A percentile compares a stretch with the other conserved stretches of the same genome.
Conservation (phyloP, 441 rosid species). For the Omphalea diandra region DNA sequence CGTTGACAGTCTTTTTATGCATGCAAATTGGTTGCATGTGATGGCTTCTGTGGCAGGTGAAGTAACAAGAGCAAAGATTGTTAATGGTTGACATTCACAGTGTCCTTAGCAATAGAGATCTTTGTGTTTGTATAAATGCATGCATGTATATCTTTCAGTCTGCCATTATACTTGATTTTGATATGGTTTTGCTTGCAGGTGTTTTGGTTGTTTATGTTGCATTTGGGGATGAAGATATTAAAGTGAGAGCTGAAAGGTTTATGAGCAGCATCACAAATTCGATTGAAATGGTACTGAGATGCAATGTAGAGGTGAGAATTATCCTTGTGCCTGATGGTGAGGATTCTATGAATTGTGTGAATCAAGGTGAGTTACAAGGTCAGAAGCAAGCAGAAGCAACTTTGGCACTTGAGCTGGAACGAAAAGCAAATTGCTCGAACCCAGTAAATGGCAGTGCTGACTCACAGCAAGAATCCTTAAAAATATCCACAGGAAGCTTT, state of each 20-base stretch:
- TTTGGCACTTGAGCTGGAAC: slow-evolving; percentile 34
- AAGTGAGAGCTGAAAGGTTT: slow-evolving; percentile 88
- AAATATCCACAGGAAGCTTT: slow-evolving; percentile 43
- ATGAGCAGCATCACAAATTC: slow-evolving; percentile 94
- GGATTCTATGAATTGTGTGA: slow-evolving; percentile 32
- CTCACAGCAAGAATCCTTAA: slow-evolving; percentile 37
- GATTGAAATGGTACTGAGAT: slow-evolving; percentile 76
- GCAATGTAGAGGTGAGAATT: slow-evolving; percentile 79
- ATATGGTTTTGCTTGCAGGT: slow-evolving; percentile 53
- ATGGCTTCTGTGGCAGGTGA: neutral
- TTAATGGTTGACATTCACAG: neutral
- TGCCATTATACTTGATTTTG: neutral
- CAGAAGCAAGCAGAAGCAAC: slow-evolving; percentile 32
- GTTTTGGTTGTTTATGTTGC: slow-evolving; percentile 74
- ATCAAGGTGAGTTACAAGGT: slow-evolving; percentile 30
- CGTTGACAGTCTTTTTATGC: too few relatives aligned
- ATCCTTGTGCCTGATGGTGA: slow-evolving; percentile 62
- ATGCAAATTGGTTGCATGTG: neutral
- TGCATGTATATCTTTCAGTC: neutral
- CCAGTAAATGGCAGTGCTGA: slow-evolving; percentile 35
- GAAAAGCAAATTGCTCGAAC: slow-evolving; percentile 27
- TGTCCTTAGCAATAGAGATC: neutral
- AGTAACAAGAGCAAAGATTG: neutral
- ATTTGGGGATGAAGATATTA: slow-evolving; percentile 64
- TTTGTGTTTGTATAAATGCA: neutral